Base-by-base conservation (phyloP, 331 rosid genomes). In the Arachis monticola region DNA sequence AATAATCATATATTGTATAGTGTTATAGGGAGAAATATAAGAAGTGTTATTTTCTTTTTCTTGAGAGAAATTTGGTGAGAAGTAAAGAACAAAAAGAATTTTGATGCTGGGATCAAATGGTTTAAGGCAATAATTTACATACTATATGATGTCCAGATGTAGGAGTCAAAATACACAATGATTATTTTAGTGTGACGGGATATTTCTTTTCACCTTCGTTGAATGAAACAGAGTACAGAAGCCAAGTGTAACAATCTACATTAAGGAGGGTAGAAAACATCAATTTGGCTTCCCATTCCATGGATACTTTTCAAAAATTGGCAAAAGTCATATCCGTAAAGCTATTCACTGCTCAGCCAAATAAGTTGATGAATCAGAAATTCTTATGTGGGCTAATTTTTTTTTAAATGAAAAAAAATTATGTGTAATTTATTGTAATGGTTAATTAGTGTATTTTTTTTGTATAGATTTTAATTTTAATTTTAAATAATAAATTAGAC, bases 181-280 rank as follows among this genome's bases (percentile, higher is more conserved):
- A 57, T 57, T 22, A 57, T 57, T 22, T 6, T 27, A 45, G 59
- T 58, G 5, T 44, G 6, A 8, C 40, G 9, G 10, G 81, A 64
- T 48, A 32, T 41, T 70, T 76, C 74, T 55, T 4, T 46, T 44
- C 45, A 76, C 66, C 44, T 77, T 67, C 79, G 30, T 35, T 17
- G 75, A 10, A 61, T 58, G 59, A 72, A 67, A 60, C 41, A 14
- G 10, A 59, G 32, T 44, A 46, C 12, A 31, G 38, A 41, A 73
- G 58, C 67, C 48, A 13, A 13, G 27, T 45, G 12, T 6, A 7
- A 14, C 32, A 40, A 62, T 51, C 55, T 51, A 32, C 48, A 51
- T 66, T 4, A 10, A 11, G 31, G 46, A 42, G 9, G 10, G 58
- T 38, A 38, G 57, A 42, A 64, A 32, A 47, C 32, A 42, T 5